These are phyloP conservation scores for Neocallimastix lanati DNA, from an alignment of 192 early-diverging fungal species.

Conservation along the genomic window DNA sequence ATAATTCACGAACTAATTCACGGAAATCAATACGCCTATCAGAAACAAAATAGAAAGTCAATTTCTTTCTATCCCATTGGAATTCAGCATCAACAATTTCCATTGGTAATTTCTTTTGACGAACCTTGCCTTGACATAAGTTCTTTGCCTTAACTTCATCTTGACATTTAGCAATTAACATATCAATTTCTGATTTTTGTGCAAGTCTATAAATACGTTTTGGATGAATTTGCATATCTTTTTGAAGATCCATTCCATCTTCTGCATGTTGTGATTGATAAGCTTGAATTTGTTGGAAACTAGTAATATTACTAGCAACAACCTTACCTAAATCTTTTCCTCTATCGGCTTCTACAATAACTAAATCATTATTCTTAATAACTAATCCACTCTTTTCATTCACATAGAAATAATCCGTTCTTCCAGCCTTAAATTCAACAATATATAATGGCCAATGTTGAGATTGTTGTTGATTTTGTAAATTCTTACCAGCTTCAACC, in stretches of 20 bases:
- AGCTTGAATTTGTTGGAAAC: conserved; percentile 18
- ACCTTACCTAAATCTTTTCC: conserved; percentile 83
- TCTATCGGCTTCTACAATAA: conserved; percentile 77
- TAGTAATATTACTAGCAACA: conserved; percentile 45
- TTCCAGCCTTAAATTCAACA: conserved; percentile 75
- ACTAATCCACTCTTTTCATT: conserved; percentile 18
- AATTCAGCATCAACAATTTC: conserved; percentile 92
- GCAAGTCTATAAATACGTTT: conserved; percentile 82
- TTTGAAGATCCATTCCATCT: neutral
- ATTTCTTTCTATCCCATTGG: conserved; percentile 93
- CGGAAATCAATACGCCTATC: conserved; percentile 89
- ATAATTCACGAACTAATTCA: conserved; percentile 85
- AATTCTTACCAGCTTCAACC: conserved; percentile 38
- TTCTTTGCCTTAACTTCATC: conserved; percentile 79
- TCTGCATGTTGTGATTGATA: conserved; percentile 12
- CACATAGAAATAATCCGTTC: conserved; percentile 65
- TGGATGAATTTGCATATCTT: conserved; percentile 59
- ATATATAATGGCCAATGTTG: conserved; percentile 48
- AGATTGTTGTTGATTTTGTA: conserved; percentile 23
- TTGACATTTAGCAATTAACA: conserved; percentile 58
- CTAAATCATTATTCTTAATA: conserved; percentile 48
- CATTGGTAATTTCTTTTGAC: conserved; percentile 83
- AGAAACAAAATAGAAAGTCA: conserved; percentile 90
- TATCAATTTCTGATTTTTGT: conserved; percentile 54
- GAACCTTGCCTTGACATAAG: conserved; percentile 75